Evolutionary conservation across 1,284 basidiomycete genomes (phyloP).

Genomic region (Peniophora sp.): DNA sequence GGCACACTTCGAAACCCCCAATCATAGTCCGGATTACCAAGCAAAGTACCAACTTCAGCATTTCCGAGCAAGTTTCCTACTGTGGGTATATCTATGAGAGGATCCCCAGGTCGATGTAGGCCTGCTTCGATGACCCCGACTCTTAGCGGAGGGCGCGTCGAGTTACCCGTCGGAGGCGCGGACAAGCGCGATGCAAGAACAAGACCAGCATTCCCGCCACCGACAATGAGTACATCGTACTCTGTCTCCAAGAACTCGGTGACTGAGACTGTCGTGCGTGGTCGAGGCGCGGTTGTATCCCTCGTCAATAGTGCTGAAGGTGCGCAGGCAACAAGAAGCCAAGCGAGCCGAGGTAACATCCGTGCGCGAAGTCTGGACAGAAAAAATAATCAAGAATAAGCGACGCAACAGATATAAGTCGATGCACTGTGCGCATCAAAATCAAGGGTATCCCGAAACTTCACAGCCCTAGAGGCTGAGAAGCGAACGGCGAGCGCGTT

Average conservation of each 20-base stretch:
- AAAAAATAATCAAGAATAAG: too few species aligned
- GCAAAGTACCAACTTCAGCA: background rate
- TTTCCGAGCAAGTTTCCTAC: background rate
- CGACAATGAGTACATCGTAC: background rate
- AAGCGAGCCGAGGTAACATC: too few species aligned
- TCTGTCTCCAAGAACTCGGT: background rate
- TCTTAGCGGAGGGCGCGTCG: background rate
- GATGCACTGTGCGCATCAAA: too few species aligned
- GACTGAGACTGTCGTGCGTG: background rate
- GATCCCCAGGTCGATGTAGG: background rate
- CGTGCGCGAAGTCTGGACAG: too few species aligned
- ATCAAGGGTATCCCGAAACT: too few species aligned
- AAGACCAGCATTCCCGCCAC: background rate
- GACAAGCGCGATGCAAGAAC: background rate
- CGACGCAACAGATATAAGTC: too few species aligned
- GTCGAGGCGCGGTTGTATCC: background rate
- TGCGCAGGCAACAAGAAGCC: too few species aligned
- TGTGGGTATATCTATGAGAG: background rate
- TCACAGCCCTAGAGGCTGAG: too few species aligned
- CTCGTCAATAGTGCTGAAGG: too few species aligned
- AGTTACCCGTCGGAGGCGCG: background rate
- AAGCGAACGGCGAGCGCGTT: too few species aligned
- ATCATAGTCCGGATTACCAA: background rate
- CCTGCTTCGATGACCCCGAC: background rate
- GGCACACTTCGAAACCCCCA: background rate